phyloP scores from a whole-genome alignment of 306 rosid species.

The Prunus kanzakura region DNA sequence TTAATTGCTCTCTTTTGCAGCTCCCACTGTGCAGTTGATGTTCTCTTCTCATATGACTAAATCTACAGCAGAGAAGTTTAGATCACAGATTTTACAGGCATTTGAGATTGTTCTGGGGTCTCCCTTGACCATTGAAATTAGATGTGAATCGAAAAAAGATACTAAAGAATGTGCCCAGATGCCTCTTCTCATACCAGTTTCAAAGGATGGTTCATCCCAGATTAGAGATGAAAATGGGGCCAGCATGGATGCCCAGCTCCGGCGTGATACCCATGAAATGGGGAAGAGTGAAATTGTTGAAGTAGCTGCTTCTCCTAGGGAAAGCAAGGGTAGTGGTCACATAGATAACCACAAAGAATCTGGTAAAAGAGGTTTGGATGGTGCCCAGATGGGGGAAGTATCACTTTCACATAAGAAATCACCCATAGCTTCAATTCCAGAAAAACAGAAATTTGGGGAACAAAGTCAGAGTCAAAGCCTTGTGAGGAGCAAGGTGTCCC shows the following conservation, averaged over 20 bases:
- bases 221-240: constrained; percentile 43
- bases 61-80: constrained; percentile 79
- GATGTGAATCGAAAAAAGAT: constrained; percentile 63
- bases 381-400: constrained; percentile 36
- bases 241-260: constrained; percentile 37
- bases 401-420: constrained; percentile 44
- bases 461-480: constrained; percentile 71
- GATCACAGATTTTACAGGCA: constrained; percentile 71
- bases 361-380: constrained; percentile 37
- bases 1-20: constrained; percentile 42
- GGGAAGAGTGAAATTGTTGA: constrained; percentile 79
- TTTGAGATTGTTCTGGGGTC: constrained; percentile 79
- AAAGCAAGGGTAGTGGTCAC: constrained; percentile 35
- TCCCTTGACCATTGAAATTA: constrained; percentile 75
- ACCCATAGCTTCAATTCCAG: constrained; percentile 35
- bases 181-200: constrained; percentile 49
- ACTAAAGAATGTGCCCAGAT: constrained; percentile 35
- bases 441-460: constrained; percentile 50
- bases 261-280: constrained; percentile 39
- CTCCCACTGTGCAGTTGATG: constrained; percentile 86
- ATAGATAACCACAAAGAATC: constrained; percentile 38
- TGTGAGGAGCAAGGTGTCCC: constrained; percentile 91
- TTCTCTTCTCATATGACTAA: constrained; percentile 72
- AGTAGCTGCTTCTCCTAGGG: constrained; percentile 59
- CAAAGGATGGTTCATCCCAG: constrained; percentile 46